Conservation (phyloP, 352 stramenopile species). For the Phytopythium chamaehyphon region DNA sequence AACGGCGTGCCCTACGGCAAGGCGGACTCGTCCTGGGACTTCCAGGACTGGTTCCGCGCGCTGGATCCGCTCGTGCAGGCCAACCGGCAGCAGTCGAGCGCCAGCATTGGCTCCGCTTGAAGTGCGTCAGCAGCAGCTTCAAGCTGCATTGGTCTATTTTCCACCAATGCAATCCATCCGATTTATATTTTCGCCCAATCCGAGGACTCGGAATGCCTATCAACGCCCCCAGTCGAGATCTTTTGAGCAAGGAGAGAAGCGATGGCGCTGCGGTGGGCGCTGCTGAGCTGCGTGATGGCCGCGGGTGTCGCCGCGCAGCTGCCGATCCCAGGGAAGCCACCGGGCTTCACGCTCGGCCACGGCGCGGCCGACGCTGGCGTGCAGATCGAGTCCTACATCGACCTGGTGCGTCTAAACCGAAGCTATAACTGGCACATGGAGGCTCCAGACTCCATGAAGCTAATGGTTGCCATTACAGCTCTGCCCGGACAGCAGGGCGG, state of each 20-base stretch:
- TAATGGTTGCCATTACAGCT: constrained; percentile 28
- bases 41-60: constrained; percentile 27
- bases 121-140: no score
- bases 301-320: constrained; percentile 28
- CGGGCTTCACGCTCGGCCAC: constrained; percentile 56
- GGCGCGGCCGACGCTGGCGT: constrained; percentile 52
- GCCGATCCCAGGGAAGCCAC: constrained; percentile 51
- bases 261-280: constrained; percentile 12
- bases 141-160: no score
- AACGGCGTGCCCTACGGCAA: constrained; percentile 58
- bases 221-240: not conserved
- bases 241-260: not conserved
- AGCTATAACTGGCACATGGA: no score
- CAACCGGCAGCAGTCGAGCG: constrained; percentile 7
- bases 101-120: not conserved
- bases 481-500: constrained; percentile 67
- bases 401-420: constrained; percentile 54
- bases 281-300: constrained; percentile 10
- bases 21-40: constrained; percentile 33
- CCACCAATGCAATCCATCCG: no score
- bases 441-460: no score
- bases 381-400: constrained; percentile 83
- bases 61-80: constrained; percentile 29
- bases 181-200: no score
- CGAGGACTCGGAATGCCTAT: no score